These are phyloP conservation scores for Talaromyces sp. DNA, from an alignment of 2,329 filamentous ascomycete species.

Conservation along the genomic window DNA sequence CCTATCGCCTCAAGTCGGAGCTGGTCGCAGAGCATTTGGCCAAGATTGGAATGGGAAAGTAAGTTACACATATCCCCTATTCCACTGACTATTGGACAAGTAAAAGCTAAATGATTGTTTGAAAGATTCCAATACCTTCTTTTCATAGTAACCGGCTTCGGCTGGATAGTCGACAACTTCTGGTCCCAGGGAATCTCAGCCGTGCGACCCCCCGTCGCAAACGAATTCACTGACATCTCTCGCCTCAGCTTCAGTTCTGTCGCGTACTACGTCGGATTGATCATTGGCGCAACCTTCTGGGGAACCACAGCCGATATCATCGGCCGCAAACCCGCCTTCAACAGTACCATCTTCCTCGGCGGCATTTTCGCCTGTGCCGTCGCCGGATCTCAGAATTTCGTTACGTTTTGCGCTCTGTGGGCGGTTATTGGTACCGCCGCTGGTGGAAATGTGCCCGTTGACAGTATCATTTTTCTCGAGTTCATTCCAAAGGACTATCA, in stretches of 20 bases:
- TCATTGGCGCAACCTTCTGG: constrained; percentile 46
- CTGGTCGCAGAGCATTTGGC: constrained; percentile 24
- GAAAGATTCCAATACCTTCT: constrained; percentile 55
- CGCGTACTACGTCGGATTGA: constrained; percentile 38
- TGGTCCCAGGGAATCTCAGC: constrained; percentile 27
- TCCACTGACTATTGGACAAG: neutral
- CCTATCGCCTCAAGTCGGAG: constrained; percentile 30
- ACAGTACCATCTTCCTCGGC: constrained; percentile 41
- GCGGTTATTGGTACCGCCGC: constrained; percentile 26
- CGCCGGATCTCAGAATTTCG: constrained; percentile 24
- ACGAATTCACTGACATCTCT: constrained; percentile 23
- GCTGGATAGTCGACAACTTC: constrained; percentile 62
- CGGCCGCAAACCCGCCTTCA: constrained; percentile 44
- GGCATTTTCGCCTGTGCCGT: constrained; percentile 28
- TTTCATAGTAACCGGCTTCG: constrained; percentile 62
- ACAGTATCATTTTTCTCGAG: constrained; percentile 29
- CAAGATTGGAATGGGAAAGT: constrained; percentile 31
- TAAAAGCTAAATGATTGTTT: constrained; percentile 8
- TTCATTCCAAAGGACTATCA: constrained; percentile 27
- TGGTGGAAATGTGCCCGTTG: constrained; percentile 26
- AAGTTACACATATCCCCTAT: neutral
- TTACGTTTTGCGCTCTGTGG: constrained; percentile 27
- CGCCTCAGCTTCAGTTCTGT: constrained; percentile 31
- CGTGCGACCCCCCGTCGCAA: constrained; percentile 25
- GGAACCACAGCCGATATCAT: constrained; percentile 40